phyloP scores from a whole-genome alignment of 495 filamentous ascomycete genomes.

The Lichina pygmaea region DNA sequence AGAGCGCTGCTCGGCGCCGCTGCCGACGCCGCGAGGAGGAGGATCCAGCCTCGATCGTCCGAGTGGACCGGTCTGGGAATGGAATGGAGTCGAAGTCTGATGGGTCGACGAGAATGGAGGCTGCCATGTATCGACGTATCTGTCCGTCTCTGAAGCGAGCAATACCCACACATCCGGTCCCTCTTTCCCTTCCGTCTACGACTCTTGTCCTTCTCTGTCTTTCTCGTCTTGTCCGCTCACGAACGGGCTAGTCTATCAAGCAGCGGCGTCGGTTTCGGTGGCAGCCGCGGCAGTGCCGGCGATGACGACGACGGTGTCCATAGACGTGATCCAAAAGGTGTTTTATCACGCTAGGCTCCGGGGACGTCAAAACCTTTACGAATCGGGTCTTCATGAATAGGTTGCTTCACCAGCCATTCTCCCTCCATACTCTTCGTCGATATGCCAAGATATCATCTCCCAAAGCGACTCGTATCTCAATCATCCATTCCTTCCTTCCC shows the following conservation, averaged over 20 bases:
- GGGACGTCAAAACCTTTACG: too few relatives aligned
- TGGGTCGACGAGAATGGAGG: constrained; percentile 56
- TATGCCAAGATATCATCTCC: too few relatives aligned
- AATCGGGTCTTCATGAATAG: too few relatives aligned
- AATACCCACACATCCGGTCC: background rate
- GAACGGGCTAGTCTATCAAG: background rate
- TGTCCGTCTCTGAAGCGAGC: constrained; percentile 27
- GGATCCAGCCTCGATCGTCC: constrained; percentile 12
- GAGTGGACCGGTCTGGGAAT: constrained; percentile 63
- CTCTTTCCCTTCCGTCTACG: background rate
- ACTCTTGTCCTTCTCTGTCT: background rate
- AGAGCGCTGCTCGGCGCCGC: constrained; percentile 37
- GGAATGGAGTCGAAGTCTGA: constrained; percentile 53
- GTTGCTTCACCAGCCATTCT: too few relatives aligned
- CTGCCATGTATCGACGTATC: constrained; percentile 64
- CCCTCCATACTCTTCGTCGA: too few relatives aligned
- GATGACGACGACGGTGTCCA: too few relatives aligned
- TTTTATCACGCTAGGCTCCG: too few relatives aligned
- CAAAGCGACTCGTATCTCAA: too few relatives aligned
- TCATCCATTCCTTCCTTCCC: too few relatives aligned
- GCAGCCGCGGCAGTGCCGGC: too few relatives aligned
- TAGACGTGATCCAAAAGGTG: too few relatives aligned
- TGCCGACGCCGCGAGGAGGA: constrained; percentile 30
- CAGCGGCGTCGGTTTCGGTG: too few relatives aligned
- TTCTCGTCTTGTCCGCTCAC: background rate